Percentiles rank a stretch among this genome's conserved stretches.
phyloP scores from a whole-genome alignment of 345 rosid species.

The Atalantia buxifolia region DNA sequence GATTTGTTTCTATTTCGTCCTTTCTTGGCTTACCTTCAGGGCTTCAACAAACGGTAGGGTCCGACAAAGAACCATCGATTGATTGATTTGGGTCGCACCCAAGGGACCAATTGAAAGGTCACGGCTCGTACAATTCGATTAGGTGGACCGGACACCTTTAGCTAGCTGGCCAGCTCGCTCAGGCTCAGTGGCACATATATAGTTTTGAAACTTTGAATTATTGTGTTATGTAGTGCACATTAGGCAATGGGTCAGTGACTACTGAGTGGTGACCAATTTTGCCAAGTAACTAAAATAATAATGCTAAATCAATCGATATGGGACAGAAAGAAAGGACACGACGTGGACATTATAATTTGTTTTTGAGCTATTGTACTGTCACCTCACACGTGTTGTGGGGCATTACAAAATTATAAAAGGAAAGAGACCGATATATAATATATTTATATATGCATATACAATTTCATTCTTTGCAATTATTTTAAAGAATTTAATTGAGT shows the following conservation, averaged over 20 bases:
- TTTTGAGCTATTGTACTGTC: constrained; percentile 4
- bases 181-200: too few species aligned
- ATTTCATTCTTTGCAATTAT: background rate
- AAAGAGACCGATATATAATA: background rate
- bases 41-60: background rate
- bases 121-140: constrained; percentile 11
- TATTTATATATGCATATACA: background rate
- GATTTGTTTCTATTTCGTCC: background rate
- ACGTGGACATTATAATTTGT: constrained; percentile 1
- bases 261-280: constrained; percentile 14
- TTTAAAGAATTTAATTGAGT: background rate
- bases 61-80: background rate
- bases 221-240: background rate
- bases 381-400: constrained; percentile 21
- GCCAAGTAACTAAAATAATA: constrained; percentile 11
- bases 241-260: background rate
- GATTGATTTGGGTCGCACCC: background rate
- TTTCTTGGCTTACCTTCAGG: background rate
- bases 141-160: background rate
- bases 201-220: background rate
- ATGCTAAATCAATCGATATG: background rate
- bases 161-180: background rate
- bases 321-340: background rate
- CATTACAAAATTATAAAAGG: background rate
- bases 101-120: constrained; percentile 5